These are phyloP conservation scores for Lojkania enalia DNA, from an alignment of 2,329 filamentous ascomycete species.

Conservation along the genomic window DNA sequence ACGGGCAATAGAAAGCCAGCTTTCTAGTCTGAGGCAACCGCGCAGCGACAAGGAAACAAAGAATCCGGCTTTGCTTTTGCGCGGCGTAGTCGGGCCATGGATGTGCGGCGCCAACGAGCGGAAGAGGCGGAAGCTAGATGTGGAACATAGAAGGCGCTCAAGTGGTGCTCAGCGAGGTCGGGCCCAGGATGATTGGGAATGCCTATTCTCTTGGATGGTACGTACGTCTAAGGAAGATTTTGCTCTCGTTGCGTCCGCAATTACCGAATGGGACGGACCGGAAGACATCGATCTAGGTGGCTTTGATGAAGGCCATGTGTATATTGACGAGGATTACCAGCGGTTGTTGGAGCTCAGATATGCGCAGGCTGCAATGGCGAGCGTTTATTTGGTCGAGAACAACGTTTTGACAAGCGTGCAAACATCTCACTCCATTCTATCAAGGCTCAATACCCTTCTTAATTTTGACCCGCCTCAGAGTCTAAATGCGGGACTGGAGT, in stretches of 20 bases:
- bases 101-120: slow-evolving; percentile 67
- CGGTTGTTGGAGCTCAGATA: slow-evolving; percentile 65
- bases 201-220: slow-evolving; percentile 69
- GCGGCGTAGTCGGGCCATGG: slow-evolving; percentile 73
- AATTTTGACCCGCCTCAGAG: slow-evolving; percentile 61
- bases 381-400: slow-evolving; percentile 68
- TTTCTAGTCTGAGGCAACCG: slow-evolving; percentile 44
- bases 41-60: slow-evolving; percentile 24
- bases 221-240: slow-evolving; percentile 63
- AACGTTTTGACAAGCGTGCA: slow-evolving; percentile 61
- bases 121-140: slow-evolving; percentile 52
- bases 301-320: slow-evolving; percentile 55
- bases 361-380: slow-evolving; percentile 68
- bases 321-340: slow-evolving; percentile 64
- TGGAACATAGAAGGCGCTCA: slow-evolving; percentile 27
- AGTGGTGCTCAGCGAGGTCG: slow-evolving; percentile 40
- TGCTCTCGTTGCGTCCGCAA: slow-evolving; percentile 62
- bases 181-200: slow-evolving; percentile 64
- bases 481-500: slow-evolving; percentile 47
- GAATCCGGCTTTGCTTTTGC: slow-evolving; percentile 64
- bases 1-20: slow-evolving; percentile 62
- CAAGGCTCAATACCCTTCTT: slow-evolving; percentile 62
- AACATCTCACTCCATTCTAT: slow-evolving; percentile 63
- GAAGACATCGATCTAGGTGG: slow-evolving; percentile 69
- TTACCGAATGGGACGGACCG: slow-evolving; percentile 75